Base-by-base conservation (phyloP, 805 yeast genomes). In the Saccharomycopsis selenospora region DNA sequence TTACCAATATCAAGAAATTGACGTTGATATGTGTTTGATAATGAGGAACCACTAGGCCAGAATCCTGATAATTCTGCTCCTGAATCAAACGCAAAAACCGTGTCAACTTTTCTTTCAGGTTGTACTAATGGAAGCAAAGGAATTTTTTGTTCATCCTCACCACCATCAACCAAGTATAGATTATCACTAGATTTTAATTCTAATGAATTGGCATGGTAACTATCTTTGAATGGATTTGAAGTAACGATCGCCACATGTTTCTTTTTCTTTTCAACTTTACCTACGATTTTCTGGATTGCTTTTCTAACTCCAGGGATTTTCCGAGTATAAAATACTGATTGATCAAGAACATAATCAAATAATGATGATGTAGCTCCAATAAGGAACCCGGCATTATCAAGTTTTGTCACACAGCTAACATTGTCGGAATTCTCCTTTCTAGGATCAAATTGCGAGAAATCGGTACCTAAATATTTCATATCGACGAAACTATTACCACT, bases 381-480 rank as follows among this genome's bases (percentile, higher is more conserved):
- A 23, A 85, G 66, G 60, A 77, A 89, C 3, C 95, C 95, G 4
- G 85, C 81, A 57, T 86, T 86, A n/a, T n/a, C n/a, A n/a, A n/a
- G n/a, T n/a, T n/a, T n/a, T n/a, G n/a, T n/a, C n/a, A n/a, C n/a
- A n/a, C n/a, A n/a, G n/a, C n/a, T n/a, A n/a, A n/a, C n/a, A n/a
- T n/a, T n/a, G n/a, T n/a, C n/a, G n/a, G n/a, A n/a, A n/a, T n/a
- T n/a, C n/a, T n/a, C n/a, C n/a, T n/a, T n/a, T n/a, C n/a, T n/a
- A n/a, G n/a, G n/a, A n/a, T n/a, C n/a, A n/a, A n/a, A n/a, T n/a
- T n/a, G 69, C 68, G 42, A 56, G 27, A 82, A 72, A 18, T 72
- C 62, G 0, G 95, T 73, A 6, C 95, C 96, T 42, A 85, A 62
- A 60, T 83, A 87, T 63, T 78, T 73, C 42, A 78, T 66, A 52